Evolutionary conservation across 805 yeast species (phyloP).

Genomic region (Debaryomyces castellii): DNA sequence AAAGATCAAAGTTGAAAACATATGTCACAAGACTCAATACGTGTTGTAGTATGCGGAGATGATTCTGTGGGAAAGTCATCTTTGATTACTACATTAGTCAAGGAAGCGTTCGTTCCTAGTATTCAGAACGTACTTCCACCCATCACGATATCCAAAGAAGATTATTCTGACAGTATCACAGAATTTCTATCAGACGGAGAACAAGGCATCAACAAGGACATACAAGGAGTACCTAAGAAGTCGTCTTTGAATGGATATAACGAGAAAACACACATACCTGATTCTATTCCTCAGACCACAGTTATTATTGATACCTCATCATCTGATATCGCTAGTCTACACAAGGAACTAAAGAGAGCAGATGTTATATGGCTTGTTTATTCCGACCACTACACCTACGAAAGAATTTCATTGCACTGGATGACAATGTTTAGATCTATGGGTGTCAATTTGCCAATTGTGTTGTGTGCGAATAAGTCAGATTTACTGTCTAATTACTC

Average conservation of each 20-base stretch:
- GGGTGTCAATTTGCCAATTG: conserved; percentile 94
- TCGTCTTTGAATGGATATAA: conserved; percentile 2
- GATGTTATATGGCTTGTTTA: conserved; percentile 95
- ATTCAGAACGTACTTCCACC: conserved; percentile 81
- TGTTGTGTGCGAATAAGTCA: conserved; percentile 81
- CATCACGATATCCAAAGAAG: conserved; percentile 70
- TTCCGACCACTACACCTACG: conserved; percentile 92
- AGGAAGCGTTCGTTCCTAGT: conserved; percentile 75
- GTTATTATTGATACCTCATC: conserved; percentile 79
- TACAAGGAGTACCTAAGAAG: background rate
- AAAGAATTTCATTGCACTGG: conserved; percentile 90
- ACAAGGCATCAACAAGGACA: background rate
- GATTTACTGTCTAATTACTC: conserved; percentile 47
- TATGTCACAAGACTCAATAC: conserved; percentile 49
- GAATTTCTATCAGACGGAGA: conserved; percentile 1
- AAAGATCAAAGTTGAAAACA: background rate
- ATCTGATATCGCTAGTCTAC: conserved; percentile 58
- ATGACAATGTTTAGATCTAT: conserved; percentile 87
- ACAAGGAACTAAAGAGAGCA: conserved; percentile 75
- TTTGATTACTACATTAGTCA: conserved; percentile 74
- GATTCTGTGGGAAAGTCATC: conserved; percentile 87
- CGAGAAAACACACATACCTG: conserved; percentile 17
- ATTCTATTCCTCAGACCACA: conserved; percentile 48
- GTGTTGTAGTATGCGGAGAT: conserved; percentile 93
- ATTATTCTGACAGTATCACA: conserved; percentile 47